Conservation (phyloP, 177 flowering plant genomes). For the Vitis hybrid region DNA sequence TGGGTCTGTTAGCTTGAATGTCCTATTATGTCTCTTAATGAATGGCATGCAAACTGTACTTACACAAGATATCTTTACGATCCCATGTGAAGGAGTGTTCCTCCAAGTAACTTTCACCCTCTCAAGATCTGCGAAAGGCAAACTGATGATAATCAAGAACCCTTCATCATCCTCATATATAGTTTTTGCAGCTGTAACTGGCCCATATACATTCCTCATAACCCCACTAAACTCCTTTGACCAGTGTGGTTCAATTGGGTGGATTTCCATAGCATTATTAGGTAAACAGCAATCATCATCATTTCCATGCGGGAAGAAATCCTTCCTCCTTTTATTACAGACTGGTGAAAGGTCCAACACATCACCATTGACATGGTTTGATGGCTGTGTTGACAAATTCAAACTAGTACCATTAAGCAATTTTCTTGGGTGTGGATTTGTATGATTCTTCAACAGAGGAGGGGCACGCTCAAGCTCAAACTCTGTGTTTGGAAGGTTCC, state of each 20-base stretch:
- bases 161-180: slow-evolving; percentile 31
- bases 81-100: slow-evolving; percentile 25
- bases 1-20: slow-evolving; percentile 33
- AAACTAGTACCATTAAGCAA: slow-evolving; percentile 25
- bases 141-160: slow-evolving; percentile 33
- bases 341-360: slow-evolving; percentile 31
- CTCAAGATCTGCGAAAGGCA: slow-evolving; percentile 42
- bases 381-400: slow-evolving; percentile 24
- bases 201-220: slow-evolving; percentile 39
- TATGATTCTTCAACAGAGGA: slow-evolving; percentile 13
- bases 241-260: slow-evolving; percentile 40
- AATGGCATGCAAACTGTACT: slow-evolving; percentile 27
- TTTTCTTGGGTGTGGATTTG: slow-evolving; percentile 15
- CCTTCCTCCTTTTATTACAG: slow-evolving; percentile 39
- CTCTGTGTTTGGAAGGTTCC: slow-evolving; percentile 30
- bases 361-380: slow-evolving; percentile 29
- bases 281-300: slow-evolving; percentile 31
- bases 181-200: slow-evolving; percentile 33
- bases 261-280: slow-evolving; percentile 25
- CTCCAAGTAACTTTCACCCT: slow-evolving; percentile 32
- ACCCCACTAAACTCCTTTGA: slow-evolving; percentile 43
- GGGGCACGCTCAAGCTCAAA: slow-evolving; percentile 29
- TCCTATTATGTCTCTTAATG: slow-evolving; percentile 28
- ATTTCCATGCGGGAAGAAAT: slow-evolving; percentile 24
- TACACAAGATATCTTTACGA: slow-evolving; percentile 26